Base-by-base conservation (phyloP, 164 flowering plant species). In the Cinnamomum micranthum region DNA sequence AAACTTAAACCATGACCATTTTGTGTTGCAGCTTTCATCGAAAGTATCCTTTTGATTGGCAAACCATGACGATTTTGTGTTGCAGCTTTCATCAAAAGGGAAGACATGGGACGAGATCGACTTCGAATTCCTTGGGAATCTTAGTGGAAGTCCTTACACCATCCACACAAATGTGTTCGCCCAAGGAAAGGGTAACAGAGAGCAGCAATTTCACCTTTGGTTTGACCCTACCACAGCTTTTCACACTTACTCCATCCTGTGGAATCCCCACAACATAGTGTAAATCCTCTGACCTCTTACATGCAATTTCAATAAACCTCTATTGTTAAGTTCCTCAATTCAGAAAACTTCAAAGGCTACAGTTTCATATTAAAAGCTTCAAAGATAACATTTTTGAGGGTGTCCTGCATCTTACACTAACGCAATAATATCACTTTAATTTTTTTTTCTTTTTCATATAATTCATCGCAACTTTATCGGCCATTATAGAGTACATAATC, bases 161-260 rank as follows among this genome's bases (percentile, higher is more conserved):
- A 60, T 76, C 28, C 78, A 76, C 24, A 76, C 78, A 31, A 76
- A 76, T 35, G 69, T 76, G 31, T 76, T 47, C 62, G 50, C 78
- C 9, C 73, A 70, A 28, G 78, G 78, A 12, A 70, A 70, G 13
- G 78, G 35, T 31, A 31, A 31, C 35, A 31, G 35, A 31, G 35
- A 31, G 35, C 35, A 31, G 35, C 35, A 31, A 31, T 31, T 31
- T 31, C 35, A 31, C 35, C 35, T 31, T 31, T 31, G 35, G 35
- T 31, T 31, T 31, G 73, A 13, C 35, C 73, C 78, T 28, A 27
- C 65, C 11, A 23, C 20, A 3, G 70, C 25, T 1, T 76, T 76
- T 27, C 78, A 76, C 73, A 76, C 69, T 19, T 76, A 76, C 70
- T 76, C 78, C 63, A 6, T 76, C 35, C 70, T 76, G 11, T 50